Evolutionary conservation across 768 basidiomycete species (phyloP), one percentile per base, ranked within the genome.

Genomic region (Dioszegia crocea): DNA sequence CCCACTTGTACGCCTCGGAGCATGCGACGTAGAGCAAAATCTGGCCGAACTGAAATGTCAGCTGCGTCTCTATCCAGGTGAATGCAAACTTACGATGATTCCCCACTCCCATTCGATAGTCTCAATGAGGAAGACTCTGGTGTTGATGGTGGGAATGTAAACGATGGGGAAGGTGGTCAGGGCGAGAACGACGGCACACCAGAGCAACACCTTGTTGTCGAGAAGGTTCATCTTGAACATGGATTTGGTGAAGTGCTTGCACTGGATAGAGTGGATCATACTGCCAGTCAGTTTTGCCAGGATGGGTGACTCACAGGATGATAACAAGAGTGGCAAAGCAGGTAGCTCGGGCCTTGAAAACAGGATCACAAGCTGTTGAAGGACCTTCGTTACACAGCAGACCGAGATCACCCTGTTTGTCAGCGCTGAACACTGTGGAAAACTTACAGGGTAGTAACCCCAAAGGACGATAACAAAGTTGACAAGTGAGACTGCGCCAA

Each of bases 81-180:
- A n/a, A 4, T 10, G 31, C 17, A 17, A 23, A 50, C 33, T 52
- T 16, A 76, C 73, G 19, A 79, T 68, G 54, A 78, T 64, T 12
- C 76, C 78, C 79, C 79, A 80, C 61, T 76, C 79, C 79, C 76
- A 78, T 10, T 64, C 65, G 40, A 79, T 65, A 1, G 69, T 53
- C 3, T 58, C 60, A 51, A 78, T 66, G 19, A 76, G 68, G 74
- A 80, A 79, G 21, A 77, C 78, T 48, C 67, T 57, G 45, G 70
- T 57, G 66, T 75, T 76, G 56, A 77, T 68, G 1, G 59, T 62
- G n/a, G 73, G 73, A 39, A 80, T 79, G 65, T 79, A 80, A 19
- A 80, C 65, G 59, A 78, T 62, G 2, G 77, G 78, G 73, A 78
- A 78, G 26, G 29, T 45, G 10, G 30, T 44, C 14, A 79, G 63